These are phyloP conservation scores for Saccharomycopsis hybrid DNA, from an alignment of 1,139 yeast species.

Conservation along the genomic window DNA sequence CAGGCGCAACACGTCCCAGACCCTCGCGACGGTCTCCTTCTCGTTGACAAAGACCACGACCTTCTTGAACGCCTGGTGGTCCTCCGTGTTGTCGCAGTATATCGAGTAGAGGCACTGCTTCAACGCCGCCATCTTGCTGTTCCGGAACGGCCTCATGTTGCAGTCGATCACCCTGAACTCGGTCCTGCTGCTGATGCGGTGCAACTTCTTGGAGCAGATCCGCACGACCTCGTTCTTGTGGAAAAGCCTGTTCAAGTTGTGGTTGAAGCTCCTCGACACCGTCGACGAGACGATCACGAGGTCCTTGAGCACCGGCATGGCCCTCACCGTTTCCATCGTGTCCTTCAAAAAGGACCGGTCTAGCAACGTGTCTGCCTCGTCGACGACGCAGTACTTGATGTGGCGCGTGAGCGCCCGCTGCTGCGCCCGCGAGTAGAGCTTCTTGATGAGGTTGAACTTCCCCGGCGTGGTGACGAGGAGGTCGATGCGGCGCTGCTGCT, in stretches of 20 bases:
- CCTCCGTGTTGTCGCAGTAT: slow-evolving; percentile 75
- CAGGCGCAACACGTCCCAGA: slow-evolving; percentile 41
- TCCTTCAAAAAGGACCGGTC: slow-evolving; percentile 71
- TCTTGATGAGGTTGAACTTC: slow-evolving; percentile 44
- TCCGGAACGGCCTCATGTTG: slow-evolving; percentile 66
- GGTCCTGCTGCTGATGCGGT: slow-evolving; percentile 70
- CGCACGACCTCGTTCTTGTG: slow-evolving; percentile 52
- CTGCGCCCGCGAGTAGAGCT: too few relatives aligned
- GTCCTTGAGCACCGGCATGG: slow-evolving; percentile 31
- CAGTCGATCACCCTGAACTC: slow-evolving; percentile 74
- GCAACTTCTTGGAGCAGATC: slow-evolving; percentile 76
- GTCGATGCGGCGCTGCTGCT: slow-evolving; percentile 43
- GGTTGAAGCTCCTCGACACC: slow-evolving; percentile 71
- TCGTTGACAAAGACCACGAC: slow-evolving; percentile 84
- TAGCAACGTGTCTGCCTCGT: slow-evolving; percentile 92
- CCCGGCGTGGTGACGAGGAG: slow-evolving; percentile 81
- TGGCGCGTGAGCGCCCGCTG: neutral
- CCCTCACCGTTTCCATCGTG: slow-evolving; percentile 49
- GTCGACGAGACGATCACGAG: slow-evolving; percentile 72
- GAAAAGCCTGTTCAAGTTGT: slow-evolving; percentile 51
- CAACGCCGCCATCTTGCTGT: slow-evolving; percentile 74
- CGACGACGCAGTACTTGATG: slow-evolving; percentile 65
- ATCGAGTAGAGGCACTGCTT: slow-evolving; percentile 88
- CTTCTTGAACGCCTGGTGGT: slow-evolving; percentile 60
- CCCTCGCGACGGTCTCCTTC: slow-evolving; percentile 47